Evolutionary conservation across 169 alveolate species (phyloP).

Genomic region (Plasmodium cynomolgi): DNA sequence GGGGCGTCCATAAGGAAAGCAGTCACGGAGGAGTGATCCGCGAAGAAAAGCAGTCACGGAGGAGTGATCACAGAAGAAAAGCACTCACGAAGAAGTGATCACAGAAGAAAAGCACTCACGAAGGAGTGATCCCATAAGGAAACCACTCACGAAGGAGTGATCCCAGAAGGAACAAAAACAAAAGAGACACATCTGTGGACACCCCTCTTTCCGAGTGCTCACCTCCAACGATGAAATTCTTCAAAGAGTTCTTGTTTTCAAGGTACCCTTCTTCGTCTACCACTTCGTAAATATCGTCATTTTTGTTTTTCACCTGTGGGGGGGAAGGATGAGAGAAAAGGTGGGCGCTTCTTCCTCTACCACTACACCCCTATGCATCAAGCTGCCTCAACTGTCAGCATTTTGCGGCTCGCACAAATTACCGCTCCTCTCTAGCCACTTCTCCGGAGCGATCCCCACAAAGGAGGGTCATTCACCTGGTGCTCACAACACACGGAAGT

Average conservation of each 20-base stretch:
- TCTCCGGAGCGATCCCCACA: not conserved
- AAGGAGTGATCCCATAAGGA: not conserved
- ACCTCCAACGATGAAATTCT: slow-evolving; percentile 71
- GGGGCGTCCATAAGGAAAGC: not conserved
- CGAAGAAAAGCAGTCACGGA: not conserved
- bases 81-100: not conserved
- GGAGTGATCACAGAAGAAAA: not conserved
- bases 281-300: slow-evolving; percentile 66
- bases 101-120: not conserved
- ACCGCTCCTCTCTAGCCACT: not conserved
- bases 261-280: slow-evolving; percentile 73
- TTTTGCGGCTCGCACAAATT: not conserved
- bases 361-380: not conserved
- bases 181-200: not conserved
- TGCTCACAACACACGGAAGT: not conserved
- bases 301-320: slow-evolving; percentile 41
- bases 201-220: not conserved
- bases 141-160: not conserved
- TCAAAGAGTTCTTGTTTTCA: slow-evolving; percentile 50
- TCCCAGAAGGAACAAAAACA: not conserved
- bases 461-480: not conserved
- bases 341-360: too few species aligned
- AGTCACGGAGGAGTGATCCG: not conserved
- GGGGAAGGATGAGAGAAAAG: not conserved
- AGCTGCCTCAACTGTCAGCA: not conserved